A percentile compares a stretch with the other conserved stretches of the same genome.
These are phyloP conservation scores for Zymoseptoria tritici DNA, from an alignment of 2,329 filamentous ascomycete species.

Conservation along the genomic window DNA sequence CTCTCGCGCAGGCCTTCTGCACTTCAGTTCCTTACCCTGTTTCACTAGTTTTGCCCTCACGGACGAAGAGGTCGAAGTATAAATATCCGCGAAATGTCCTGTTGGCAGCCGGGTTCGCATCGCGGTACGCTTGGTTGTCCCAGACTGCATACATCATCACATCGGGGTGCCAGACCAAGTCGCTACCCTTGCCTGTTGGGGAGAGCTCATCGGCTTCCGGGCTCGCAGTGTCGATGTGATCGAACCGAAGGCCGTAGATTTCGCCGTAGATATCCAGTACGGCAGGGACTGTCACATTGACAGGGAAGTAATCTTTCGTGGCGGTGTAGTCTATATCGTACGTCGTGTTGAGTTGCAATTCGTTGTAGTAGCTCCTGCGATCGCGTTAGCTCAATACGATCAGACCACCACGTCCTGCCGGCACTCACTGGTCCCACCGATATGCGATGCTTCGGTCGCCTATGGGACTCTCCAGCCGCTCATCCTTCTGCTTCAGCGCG, in stretches of 20 bases:
- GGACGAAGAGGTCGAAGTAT: constrained; percentile 6
- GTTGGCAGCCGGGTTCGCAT: background rate
- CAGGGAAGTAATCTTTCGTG: constrained; percentile 8
- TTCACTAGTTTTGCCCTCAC: background rate
- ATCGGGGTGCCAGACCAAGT: constrained; percentile 8
- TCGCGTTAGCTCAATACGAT: background rate
- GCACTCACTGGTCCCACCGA: background rate
- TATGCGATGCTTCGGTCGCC: background rate
- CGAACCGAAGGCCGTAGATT: constrained; percentile 7
- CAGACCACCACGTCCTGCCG: background rate
- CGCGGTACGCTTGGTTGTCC: background rate
- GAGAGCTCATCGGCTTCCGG: constrained; percentile 56
- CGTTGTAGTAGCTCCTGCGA: background rate
- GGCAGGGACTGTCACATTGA: background rate
- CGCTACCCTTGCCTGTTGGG: constrained; percentile 10
- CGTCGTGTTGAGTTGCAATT: background rate
- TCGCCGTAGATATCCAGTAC: constrained; percentile 9
- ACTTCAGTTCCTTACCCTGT: constrained; percentile 1
- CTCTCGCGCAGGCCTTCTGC: constrained; percentile 1
- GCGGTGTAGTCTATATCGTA: background rate
- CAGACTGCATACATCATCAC: constrained; percentile 11
- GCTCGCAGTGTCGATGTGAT: constrained; percentile 31
- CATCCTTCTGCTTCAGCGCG: background rate
- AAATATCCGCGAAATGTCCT: constrained; percentile 10
- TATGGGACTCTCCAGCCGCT: background rate